Base-by-base conservation (phyloP, 2,329 filamentous ascomycete species). In the Rutstroemia sp. region DNA sequence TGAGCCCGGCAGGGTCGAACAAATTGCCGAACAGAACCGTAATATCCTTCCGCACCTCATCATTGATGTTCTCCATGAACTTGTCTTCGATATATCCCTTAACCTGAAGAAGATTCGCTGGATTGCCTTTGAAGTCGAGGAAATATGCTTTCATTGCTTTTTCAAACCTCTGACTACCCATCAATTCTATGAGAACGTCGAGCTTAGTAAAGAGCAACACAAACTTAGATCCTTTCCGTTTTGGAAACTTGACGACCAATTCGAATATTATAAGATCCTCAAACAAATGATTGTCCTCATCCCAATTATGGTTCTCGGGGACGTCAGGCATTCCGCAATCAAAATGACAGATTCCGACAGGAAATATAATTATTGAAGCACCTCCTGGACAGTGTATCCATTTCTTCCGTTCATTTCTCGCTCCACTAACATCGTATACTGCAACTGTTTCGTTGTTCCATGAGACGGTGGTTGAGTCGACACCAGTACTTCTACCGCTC, bases 161-260 rank as follows among this genome's bases (percentile, higher is more conserved):
- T 23, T 25, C 9, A 23, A 48, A 48, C 7, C 4, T n/a, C 16
- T 5, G 6, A 23, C 8, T 34, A 14, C 16, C 4, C 45, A 56
- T 42, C 19, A 12, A 30, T 60, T 61, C 14, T 52, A 60, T 54
- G 16, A 50, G 25, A 23, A 37, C 30, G 21, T 39, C 48, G 38
- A 50, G n/a, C 48, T 50, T 50, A 18, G 48, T 50, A 12, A 50
- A 50, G 5, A 50, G n/a, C 9, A 50, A 23, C 9, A 50, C 19
- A 18, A 14, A 50, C n/a, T 50, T 37, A 4, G 48, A 12, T 6
- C 18, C 18, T 12, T 12, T 7, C 30, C 27, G 39, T 18, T 7
- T 1, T 37, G 3, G 1, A 44, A 4, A 16, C 3, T 2, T 44
- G 5, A 44, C 37, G 14, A 44, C 2, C 0, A 4, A 44, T n/a